Conservation (phyloP, 2,329 filamentous ascomycete genomes). For the Penicillium expansum region DNA sequence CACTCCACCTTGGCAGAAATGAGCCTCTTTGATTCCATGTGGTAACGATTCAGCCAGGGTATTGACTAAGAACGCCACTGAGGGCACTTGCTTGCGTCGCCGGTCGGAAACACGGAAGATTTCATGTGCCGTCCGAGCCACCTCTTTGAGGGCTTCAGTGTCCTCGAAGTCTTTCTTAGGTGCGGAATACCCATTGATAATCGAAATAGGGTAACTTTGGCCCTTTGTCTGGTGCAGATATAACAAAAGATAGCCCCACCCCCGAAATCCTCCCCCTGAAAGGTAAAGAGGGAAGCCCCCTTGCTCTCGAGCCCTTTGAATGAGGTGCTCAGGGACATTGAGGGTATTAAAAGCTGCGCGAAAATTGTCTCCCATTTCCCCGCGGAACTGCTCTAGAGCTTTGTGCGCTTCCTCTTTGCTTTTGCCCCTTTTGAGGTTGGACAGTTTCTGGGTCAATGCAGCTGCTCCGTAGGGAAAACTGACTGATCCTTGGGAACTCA, state of each 20-base stretch:
- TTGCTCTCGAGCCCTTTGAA: constrained; percentile 43
- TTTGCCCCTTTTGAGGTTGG: constrained; percentile 41
- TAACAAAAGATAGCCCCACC: constrained; percentile 85
- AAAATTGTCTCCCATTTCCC: constrained; percentile 55
- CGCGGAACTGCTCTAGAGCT: constrained; percentile 40
- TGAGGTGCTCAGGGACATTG: constrained; percentile 54
- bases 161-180: constrained; percentile 32
- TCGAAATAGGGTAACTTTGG: constrained; percentile 72
- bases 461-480: constrained; percentile 69
- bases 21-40: constrained; percentile 63
- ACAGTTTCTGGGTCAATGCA: constrained; percentile 58
- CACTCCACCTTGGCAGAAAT: constrained; percentile 83
- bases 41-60: constrained; percentile 68
- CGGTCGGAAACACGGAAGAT: constrained; percentile 74
- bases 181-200: constrained; percentile 74
- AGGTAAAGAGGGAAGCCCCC: constrained; percentile 70
- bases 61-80: constrained; percentile 73
- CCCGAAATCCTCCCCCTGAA: constrained; percentile 82
- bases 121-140: constrained; percentile 28
- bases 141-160: constrained; percentile 26
- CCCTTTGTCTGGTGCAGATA: constrained; percentile 63
- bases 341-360: constrained; percentile 58
- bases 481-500: constrained; percentile 56
- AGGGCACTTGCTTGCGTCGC: constrained; percentile 74
- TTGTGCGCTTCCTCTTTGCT: constrained; percentile 40